phyloP scores from a whole-genome alignment of 257 asterid species.

The Solanum paucissectum region DNA sequence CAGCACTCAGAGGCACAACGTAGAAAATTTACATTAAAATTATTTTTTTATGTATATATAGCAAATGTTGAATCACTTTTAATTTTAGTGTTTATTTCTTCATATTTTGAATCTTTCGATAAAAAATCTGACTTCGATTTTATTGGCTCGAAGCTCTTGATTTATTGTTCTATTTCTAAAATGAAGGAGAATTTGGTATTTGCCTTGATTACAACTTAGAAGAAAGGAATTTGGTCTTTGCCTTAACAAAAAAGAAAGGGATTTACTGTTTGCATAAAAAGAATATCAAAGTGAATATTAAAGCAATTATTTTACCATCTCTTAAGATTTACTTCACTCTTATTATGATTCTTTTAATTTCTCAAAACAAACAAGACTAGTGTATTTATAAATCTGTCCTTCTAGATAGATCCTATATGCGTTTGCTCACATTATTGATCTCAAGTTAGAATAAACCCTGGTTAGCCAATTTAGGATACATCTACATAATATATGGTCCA shows the following conservation, averaged over 20 bases:
- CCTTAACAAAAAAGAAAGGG: background rate
- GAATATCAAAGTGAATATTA: background rate
- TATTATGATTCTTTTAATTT: background rate
- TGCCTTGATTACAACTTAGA: background rate
- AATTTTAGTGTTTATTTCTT: rapidly evolving
- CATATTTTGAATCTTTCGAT: too few relatives aligned
- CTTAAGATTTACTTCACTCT: background rate
- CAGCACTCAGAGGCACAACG: background rate
- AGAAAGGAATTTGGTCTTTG: background rate
- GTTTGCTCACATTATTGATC: background rate
- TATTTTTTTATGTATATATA: too few relatives aligned
- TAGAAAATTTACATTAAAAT: too few relatives aligned
- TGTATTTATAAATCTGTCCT: background rate
- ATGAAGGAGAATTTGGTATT: too few relatives aligned
- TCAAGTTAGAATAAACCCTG: too few relatives aligned
- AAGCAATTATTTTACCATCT: background rate
- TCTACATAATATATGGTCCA: background rate
- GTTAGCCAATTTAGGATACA: background rate
- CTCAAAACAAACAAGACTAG: background rate
- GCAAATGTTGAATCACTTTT: too few relatives aligned
- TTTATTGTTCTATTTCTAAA: too few relatives aligned
- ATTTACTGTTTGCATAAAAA: background rate
- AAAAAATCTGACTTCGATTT: too few relatives aligned
- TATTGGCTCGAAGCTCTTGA: background rate
- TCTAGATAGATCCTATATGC: background rate